Evolutionary conservation across 306 rosid species (phyloP).

Genomic region (Abrus pulchellus): DNA sequence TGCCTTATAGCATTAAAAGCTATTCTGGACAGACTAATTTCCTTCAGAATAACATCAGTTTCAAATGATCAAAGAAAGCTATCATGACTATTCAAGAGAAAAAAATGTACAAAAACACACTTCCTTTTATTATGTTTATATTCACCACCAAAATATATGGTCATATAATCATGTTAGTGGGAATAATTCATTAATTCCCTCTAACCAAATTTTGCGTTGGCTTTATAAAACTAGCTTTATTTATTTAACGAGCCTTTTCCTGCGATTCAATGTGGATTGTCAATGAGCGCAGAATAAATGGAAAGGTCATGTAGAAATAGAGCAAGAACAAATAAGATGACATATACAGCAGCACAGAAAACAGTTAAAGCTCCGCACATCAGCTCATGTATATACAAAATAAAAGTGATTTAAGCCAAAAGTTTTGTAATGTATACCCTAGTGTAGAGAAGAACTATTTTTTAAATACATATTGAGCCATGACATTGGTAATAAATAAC

Average conservation of each 20-base stretch:
- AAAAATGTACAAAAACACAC: background rate
- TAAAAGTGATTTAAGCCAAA: background rate
- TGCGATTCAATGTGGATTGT: too few species aligned
- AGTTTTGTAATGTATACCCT: background rate
- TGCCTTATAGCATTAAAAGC: background rate
- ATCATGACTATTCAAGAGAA: background rate
- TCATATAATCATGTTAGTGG: background rate
- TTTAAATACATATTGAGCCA: background rate
- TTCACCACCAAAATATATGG: background rate
- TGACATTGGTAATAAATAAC: background rate
- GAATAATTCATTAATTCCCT: conserved; percentile 9
- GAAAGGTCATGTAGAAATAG: background rate
- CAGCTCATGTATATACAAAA: background rate
- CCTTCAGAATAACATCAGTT: background rate
- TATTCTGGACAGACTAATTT: conserved; percentile 5
- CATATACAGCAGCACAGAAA: conserved; percentile 4
- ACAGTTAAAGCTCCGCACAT: background rate
- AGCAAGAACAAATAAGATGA: background rate
- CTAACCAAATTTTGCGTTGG: background rate
- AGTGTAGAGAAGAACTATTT: background rate
- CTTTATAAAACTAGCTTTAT: background rate
- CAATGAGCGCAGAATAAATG: background rate
- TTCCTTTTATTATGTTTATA: background rate
- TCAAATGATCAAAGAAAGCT: background rate
- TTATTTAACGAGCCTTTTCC: background rate